These are phyloP conservation scores for Rusavskia elegans DNA, from an alignment of 495 filamentous ascomycete species.

Conservation along the genomic window DNA sequence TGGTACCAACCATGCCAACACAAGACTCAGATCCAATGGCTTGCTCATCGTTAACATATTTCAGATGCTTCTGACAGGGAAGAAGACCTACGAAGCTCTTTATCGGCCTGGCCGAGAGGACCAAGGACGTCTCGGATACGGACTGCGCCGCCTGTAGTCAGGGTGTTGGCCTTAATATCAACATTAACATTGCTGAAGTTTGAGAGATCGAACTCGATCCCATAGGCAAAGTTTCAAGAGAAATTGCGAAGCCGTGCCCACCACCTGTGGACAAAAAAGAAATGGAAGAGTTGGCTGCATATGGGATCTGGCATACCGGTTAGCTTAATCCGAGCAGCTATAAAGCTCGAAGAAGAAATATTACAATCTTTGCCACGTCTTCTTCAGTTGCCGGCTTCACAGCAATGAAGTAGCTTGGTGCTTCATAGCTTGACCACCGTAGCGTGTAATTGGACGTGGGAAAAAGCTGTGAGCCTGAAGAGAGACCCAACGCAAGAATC, in stretches of 20 bases:
- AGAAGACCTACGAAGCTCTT: slow-evolving; percentile 14
- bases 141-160: slow-evolving; percentile 18
- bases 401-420: slow-evolving; percentile 15
- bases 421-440: slow-evolving; percentile 11
- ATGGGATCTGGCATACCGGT: slow-evolving; percentile 6
- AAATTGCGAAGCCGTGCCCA: slow-evolving; percentile 16
- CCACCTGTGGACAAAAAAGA: slow-evolving; percentile 16
- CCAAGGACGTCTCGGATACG: slow-evolving; percentile 12
- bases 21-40: slow-evolving; percentile 6
- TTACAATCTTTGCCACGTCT: slow-evolving; percentile 18
- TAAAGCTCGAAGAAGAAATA: not conserved
- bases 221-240: slow-evolving; percentile 13
- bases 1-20: slow-evolving; percentile 19
- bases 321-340: not conserved
- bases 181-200: slow-evolving; percentile 13
- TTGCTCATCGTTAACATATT: not conserved
- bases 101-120: slow-evolving; percentile 13
- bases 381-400: slow-evolving; percentile 15
- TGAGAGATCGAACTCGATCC: slow-evolving; percentile 17
- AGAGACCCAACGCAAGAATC: not conserved
- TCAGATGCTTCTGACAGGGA: slow-evolving; percentile 5
- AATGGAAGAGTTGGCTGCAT: slow-evolving; percentile 13
- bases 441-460: not conserved
- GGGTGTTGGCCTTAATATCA: slow-evolving; percentile 9
- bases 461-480: not conserved